Conservation (phyloP, 1,284 basidiomycete species). For the Baeospora myosura region DNA sequence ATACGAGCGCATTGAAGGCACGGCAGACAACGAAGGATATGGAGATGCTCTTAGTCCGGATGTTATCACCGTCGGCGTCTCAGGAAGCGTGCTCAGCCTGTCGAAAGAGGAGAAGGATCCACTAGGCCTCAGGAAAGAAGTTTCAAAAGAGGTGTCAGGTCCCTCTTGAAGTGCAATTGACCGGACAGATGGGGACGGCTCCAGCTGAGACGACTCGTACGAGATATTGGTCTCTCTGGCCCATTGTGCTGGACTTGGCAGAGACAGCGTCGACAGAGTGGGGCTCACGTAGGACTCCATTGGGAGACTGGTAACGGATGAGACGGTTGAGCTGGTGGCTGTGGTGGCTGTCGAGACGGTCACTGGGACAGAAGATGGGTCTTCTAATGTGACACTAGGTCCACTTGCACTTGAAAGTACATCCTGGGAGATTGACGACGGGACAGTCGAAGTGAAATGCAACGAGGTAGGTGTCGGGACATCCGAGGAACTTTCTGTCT, state of each 20-base stretch:
- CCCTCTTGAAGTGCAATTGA: slow-evolving; percentile 52
- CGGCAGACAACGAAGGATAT: slow-evolving; percentile 29
- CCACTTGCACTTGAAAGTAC: background rate
- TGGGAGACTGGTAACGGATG: slow-evolving; percentile 5
- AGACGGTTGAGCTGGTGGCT: slow-evolving; percentile 7
- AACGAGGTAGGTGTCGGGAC: slow-evolving; percentile 1
- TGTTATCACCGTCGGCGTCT: slow-evolving; percentile 27
- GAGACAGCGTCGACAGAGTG: slow-evolving; percentile 3
- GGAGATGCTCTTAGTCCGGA: slow-evolving; percentile 19
- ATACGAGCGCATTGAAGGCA: slow-evolving; percentile 29
- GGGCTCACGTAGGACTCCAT: slow-evolving; percentile 7
- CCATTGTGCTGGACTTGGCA: slow-evolving; percentile 38
- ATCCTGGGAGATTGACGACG: slow-evolving; percentile 1
- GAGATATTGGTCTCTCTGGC: slow-evolving; percentile 53
- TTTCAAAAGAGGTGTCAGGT: slow-evolving; percentile 56
- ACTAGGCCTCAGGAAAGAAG: slow-evolving; percentile 43
- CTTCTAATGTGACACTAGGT: background rate
- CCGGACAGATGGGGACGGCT: slow-evolving; percentile 57
- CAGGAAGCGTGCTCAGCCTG: slow-evolving; percentile 34
- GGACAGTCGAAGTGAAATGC: slow-evolving; percentile 4
- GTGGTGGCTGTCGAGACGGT: slow-evolving; percentile 1
- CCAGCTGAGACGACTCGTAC: slow-evolving; percentile 62
- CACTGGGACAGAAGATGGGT: too few relatives aligned
- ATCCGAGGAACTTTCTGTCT: background rate
- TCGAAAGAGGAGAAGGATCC: slow-evolving; percentile 38